Base-by-base conservation (phyloP, 345 rosid genomes). In the Leavenworthia alabamica region DNA sequence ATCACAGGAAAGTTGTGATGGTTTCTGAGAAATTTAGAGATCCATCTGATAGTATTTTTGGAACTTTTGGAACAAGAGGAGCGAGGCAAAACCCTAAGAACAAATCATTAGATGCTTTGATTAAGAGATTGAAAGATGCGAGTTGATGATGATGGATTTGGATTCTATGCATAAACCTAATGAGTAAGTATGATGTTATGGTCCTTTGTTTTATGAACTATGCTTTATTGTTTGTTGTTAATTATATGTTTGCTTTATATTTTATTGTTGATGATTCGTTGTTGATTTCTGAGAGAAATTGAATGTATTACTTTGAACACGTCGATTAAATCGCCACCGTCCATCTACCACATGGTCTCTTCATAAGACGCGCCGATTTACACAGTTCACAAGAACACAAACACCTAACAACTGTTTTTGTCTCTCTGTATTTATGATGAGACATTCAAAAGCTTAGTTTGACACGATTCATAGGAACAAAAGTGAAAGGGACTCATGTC, bases 61-160 rank as follows among this genome's bases (percentile, higher is more conserved):
- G 96, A 45, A 85, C 96, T 23, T 93, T 93, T 66, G 97, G 97
- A 37, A 80, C 83, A 62, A 83, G 99, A 76, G 97, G 90, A 65
- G 73, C 86, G 60, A 82, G 75, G 79, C 89, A 79, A 73, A 93
- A 90, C 54, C 85, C 97, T 0, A 93, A 88, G 79, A 90, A 85
- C 82, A 90, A 93, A 75, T 93, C 99, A 5, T 76, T 93, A 63
- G 97, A 93, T 73, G 64, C 88, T 8, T 77, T 89, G 73, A 93
- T 93, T 58, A 93, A 81, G 79, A 80, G 89, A 73, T 89, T 93
- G 75, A 90, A 74, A 81, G 97, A 93, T 32, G 95, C 75, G 55
- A 93, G 76, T 89, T 93, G 77, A 81, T 79, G 19, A 19, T 60
- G n/a, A n/a, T n/a, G n/a, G n/a, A n/a, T n/a, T n/a, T n/a, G 67